Conservation (phyloP, 345 rosid species). For the Brassica nigra region DNA sequence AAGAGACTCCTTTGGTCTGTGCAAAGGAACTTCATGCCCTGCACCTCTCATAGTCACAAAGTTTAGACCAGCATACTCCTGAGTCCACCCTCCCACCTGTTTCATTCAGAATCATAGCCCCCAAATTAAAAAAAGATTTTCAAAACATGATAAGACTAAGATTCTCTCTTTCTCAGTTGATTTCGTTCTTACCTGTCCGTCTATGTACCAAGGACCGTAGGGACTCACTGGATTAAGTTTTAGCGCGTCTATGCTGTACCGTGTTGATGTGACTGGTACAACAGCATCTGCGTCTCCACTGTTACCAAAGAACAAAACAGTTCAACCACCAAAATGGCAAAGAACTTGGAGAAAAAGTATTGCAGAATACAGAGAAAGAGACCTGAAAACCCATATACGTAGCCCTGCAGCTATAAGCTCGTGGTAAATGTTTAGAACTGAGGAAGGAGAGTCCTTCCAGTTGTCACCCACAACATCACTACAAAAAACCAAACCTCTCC, state of each 20-base stretch:
- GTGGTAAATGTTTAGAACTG: constrained; percentile 75
- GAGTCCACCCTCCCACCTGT: constrained; percentile 99
- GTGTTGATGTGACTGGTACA: constrained; percentile 86
- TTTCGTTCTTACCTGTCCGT: constrained; percentile 63
- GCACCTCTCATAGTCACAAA: constrained; percentile 91
- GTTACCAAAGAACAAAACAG: constrained; percentile 23
- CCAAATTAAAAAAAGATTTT: background rate
- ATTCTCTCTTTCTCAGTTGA: background rate
- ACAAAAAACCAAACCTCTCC: constrained; percentile 32
- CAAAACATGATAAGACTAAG: background rate
- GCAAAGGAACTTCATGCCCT: constrained; percentile 93
- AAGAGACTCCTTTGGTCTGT: constrained; percentile 78
- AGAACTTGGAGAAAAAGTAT: background rate
- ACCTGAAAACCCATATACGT: constrained; percentile 96
- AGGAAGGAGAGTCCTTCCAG: constrained; percentile 71
- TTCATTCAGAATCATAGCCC: constrained; percentile 14
- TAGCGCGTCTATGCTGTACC: constrained; percentile 80
- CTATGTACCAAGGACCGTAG: constrained; percentile 81
- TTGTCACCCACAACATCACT: constrained; percentile 50
- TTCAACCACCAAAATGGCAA: constrained; percentile 7
- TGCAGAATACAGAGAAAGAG: constrained; percentile 6
- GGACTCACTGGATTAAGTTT: constrained; percentile 63
- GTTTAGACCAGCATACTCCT: constrained; percentile 78
- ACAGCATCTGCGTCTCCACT: constrained; percentile 94
- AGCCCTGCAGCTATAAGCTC: constrained; percentile 79